These are phyloP conservation scores for Spinellus fusiger DNA, from an alignment of 192 early-diverging fungal species.

Conservation along the genomic window DNA sequence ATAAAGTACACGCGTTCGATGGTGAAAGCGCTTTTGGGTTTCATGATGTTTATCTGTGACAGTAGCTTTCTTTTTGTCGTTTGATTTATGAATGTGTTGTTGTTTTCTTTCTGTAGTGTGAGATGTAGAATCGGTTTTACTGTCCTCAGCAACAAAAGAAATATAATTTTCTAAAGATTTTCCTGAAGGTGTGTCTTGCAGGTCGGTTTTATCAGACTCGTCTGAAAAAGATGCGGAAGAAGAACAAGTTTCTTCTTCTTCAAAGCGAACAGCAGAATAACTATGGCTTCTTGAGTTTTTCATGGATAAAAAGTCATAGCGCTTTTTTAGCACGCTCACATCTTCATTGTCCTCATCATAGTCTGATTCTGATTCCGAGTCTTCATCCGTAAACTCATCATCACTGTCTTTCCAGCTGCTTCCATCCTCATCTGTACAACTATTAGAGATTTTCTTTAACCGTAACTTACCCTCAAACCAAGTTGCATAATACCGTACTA, in stretches of 20 bases:
- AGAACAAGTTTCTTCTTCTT: slow-evolving; percentile 34
- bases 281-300: slow-evolving; percentile 24
- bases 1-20: slow-evolving; percentile 60
- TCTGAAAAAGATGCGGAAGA: not conserved
- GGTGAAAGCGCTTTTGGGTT: slow-evolving; percentile 5
- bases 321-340: slow-evolving; percentile 19
- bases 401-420: slow-evolving; percentile 24
- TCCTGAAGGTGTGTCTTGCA: not conserved
- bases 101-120: too few species aligned
- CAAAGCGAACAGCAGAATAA: slow-evolving; percentile 32
- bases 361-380: slow-evolving; percentile 20
- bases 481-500: slow-evolving; percentile 84
- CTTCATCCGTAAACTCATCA: slow-evolving; percentile 28
- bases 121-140: not conserved
- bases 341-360: slow-evolving; percentile 34
- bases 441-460: not conserved
- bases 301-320: slow-evolving; percentile 44
- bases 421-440: slow-evolving; percentile 29
- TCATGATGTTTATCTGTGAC: slow-evolving; percentile 7
- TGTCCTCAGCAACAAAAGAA: slow-evolving; percentile 13
- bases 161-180: slow-evolving; percentile 8
- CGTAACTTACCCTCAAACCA: slow-evolving; percentile 73
- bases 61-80: slow-evolving; percentile 2
- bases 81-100: not conserved
- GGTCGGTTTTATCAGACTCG: not conserved